phyloP scores from a whole-genome alignment of 495 filamentous ascomycete species.

The Neurospora tetrasperma region DNA sequence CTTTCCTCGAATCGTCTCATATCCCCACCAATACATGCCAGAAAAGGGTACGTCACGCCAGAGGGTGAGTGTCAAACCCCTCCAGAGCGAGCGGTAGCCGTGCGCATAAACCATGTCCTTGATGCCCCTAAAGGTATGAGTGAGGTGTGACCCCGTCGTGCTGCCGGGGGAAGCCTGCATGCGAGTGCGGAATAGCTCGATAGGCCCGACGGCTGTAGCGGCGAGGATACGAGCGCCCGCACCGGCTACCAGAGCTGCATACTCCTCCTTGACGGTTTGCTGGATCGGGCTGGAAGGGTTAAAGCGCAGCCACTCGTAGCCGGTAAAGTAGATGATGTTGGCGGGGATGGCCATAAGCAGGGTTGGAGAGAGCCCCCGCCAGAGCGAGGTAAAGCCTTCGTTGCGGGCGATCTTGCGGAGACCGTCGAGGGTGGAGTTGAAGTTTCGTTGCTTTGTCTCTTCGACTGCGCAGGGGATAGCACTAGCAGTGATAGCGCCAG shows the following conservation, averaged over 20 bases:
- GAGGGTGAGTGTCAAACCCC: conserved; percentile 83
- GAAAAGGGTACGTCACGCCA: conserved; percentile 98
- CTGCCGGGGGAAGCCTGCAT: conserved; percentile 71
- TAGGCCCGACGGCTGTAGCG: conserved; percentile 73
- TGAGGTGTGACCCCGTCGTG: conserved; percentile 42
- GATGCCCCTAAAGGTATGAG: conserved; percentile 63
- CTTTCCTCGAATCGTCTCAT: conserved; percentile 64
- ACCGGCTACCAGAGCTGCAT: conserved; percentile 73
- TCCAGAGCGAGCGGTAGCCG: conserved; percentile 79
- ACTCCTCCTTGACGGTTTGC: conserved; percentile 48
- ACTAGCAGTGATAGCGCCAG: conserved; percentile 19
- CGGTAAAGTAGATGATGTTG: conserved; percentile 97
- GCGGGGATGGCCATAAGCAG: conserved; percentile 87
- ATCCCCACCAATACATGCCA: conserved; percentile 95
- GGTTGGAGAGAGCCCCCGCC: conserved; percentile 88
- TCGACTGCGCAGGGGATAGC: conserved; percentile 72
- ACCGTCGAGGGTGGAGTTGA: conserved; percentile 85
- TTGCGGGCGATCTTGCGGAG: conserved; percentile 93
- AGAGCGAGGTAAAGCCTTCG: conserved; percentile 77
- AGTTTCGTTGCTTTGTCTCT: conserved; percentile 69
- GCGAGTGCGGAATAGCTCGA: conserved; percentile 91
- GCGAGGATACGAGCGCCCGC: conserved; percentile 66
- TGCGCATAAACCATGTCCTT: conserved; percentile 64
- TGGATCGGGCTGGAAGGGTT: conserved; percentile 59
- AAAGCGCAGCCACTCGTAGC: conserved; percentile 88